These are phyloP conservation scores for Dendrobium chrysotoxum DNA, from an alignment of 106 monocot genomes.

Conservation along the genomic window DNA sequence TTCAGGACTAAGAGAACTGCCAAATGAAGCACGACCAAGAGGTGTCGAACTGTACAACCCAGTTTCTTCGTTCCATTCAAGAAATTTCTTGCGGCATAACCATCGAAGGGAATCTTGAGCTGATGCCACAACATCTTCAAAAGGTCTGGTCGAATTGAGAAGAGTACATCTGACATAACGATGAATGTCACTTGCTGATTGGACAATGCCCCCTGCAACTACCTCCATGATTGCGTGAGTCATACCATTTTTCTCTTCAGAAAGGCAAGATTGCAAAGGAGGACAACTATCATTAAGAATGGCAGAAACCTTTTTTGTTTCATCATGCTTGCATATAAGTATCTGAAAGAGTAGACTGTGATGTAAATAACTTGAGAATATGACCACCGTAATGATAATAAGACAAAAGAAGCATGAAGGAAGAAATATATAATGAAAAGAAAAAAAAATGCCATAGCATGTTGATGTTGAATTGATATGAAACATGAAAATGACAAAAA, in stretches of 20 bases:
- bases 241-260: conserved; percentile 99
- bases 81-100: conserved; percentile 92
- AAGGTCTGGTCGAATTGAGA: conserved; percentile 91
- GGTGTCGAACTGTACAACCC: conserved; percentile 73
- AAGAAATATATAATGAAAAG: neutral
- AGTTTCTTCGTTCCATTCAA: conserved; percentile 86
- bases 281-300: conserved; percentile 84
- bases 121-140: conserved; percentile 93
- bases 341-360: conserved; percentile 30
- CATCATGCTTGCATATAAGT: conserved; percentile 82
- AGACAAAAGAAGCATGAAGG: neutral
- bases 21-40: conserved; percentile 94
- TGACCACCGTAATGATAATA: neutral
- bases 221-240: conserved; percentile 98
- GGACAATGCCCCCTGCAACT: conserved; percentile 96
- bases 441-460: neutral
- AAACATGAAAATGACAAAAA: neutral
- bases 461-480: neutral
- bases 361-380: neutral
- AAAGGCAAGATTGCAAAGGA: conserved; percentile 91
- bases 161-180: conserved; percentile 98
- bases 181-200: conserved; percentile 90
- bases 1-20: conserved; percentile 94
- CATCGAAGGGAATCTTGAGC: conserved; percentile 97
- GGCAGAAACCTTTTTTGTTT: conserved; percentile 52